Conservation (phyloP, 495 filamentous ascomycete species). For the Bombardia bombarda region DNA sequence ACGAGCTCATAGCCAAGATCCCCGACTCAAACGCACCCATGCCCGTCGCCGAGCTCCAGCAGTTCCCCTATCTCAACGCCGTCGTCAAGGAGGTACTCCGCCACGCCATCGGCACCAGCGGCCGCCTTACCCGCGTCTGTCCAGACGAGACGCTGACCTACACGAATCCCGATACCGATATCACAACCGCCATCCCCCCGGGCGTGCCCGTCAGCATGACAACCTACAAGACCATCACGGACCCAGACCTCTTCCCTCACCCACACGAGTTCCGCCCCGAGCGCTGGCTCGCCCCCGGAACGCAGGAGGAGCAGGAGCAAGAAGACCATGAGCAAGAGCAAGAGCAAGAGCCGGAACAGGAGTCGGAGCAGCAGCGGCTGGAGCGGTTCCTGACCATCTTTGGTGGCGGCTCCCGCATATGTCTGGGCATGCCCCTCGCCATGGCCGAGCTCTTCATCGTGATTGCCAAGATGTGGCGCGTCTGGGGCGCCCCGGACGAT, state of each 20-base stretch:
- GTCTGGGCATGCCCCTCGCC: slow-evolving; percentile 7
- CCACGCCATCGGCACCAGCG: slow-evolving; percentile 1
- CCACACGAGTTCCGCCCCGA: slow-evolving; percentile 34
- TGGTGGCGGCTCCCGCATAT: slow-evolving; percentile 1
- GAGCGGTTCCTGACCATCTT: slow-evolving; percentile 6
- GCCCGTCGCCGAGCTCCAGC: slow-evolving; percentile 21
- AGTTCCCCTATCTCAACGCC: slow-evolving; percentile 24
- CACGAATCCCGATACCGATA: too few relatives aligned
- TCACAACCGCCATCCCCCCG: slow-evolving; percentile 5
- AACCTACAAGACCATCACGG: slow-evolving; percentile 29
- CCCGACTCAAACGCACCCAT: slow-evolving; percentile 7
- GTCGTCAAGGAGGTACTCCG: slow-evolving; percentile 28
- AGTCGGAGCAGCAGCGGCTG: neutral
- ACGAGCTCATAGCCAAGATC: slow-evolving; percentile 15
- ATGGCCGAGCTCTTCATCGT: slow-evolving; percentile 7
- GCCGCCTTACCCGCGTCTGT: slow-evolving; percentile 15
- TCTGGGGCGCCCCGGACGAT: slow-evolving; percentile 9
- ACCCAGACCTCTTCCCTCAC: slow-evolving; percentile 32
- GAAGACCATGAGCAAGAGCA: neutral
- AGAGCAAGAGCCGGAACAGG: too few relatives aligned
- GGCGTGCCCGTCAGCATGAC: slow-evolving; percentile 19
- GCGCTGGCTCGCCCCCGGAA: slow-evolving; percentile 34
- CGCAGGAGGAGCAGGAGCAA: too few relatives aligned
- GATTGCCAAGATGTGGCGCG: slow-evolving; percentile 11
- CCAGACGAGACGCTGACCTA: slow-evolving; percentile 14